phyloP scores from a whole-genome alignment of 805 yeast species.

The Candida rishiriensis region DNA sequence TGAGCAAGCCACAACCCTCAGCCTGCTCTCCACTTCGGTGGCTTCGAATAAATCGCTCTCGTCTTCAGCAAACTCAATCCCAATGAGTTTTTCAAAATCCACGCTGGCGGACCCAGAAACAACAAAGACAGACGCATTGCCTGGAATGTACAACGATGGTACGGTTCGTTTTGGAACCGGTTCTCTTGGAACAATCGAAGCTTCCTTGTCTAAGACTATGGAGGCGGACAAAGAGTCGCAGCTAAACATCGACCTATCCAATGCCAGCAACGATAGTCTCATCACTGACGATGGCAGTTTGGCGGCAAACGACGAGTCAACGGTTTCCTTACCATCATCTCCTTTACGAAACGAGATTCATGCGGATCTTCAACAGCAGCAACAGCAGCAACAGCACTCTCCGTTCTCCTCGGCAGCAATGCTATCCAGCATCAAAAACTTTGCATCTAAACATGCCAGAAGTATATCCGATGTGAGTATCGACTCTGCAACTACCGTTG shows the following conservation, averaged over 20 bases:
- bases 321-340: slow-evolving; percentile 8
- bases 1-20: not conserved
- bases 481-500: slow-evolving; percentile 11
- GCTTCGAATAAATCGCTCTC: slow-evolving; percentile 14
- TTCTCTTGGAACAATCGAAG: slow-evolving; percentile 9
- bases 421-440: slow-evolving; percentile 19
- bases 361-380: too few species aligned
- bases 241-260: slow-evolving; percentile 7
- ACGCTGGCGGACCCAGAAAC: slow-evolving; percentile 50
- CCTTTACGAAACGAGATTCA: slow-evolving; percentile 9
- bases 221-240: slow-evolving; percentile 4
- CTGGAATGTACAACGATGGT: slow-evolving; percentile 19
- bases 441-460: slow-evolving; percentile 16
- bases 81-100: slow-evolving; percentile 28
- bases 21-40: slow-evolving; percentile 17
- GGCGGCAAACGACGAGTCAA: slow-evolving; percentile 3
- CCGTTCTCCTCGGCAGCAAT: too few species aligned
- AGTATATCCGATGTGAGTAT: slow-evolving; percentile 17
- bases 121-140: slow-evolving; percentile 46
- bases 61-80: slow-evolving; percentile 19
- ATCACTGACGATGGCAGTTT: not conserved
- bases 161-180: slow-evolving; percentile 4
- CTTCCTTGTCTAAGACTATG: slow-evolving; percentile 8
- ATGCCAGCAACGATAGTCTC: slow-evolving; percentile 7
- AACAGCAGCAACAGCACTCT: too few species aligned